These are phyloP conservation scores for Millerago galiae DNA, from an alignment of 805 yeast species.

Conservation along the genomic window DNA sequence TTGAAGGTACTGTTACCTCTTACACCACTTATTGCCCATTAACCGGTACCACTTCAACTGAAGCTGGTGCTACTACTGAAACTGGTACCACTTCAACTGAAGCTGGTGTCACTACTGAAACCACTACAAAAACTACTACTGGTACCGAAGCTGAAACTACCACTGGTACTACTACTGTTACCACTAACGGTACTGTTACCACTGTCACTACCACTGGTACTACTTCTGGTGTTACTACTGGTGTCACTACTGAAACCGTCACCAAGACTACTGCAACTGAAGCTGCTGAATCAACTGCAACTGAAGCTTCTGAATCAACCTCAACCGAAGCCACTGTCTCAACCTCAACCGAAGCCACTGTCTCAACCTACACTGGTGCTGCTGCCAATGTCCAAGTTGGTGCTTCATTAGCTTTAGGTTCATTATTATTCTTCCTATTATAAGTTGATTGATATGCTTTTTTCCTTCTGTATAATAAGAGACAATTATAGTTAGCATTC, in stretches of 20 bases:
- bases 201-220: slow-evolving; percentile 5
- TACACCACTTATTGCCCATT: slow-evolving; percentile 23
- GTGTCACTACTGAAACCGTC: background rate
- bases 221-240: slow-evolving; percentile 11
- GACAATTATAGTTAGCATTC: background rate
- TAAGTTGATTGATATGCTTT: slow-evolving; percentile 10
- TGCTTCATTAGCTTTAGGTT: slow-evolving; percentile 24
- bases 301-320: too few species aligned
- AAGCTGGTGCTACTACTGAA: slow-evolving; percentile 9
- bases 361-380: slow-evolving; percentile 14
- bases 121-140: slow-evolving; percentile 5
- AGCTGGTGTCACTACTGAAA: slow-evolving; percentile 2
- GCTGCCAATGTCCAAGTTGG: slow-evolving; percentile 21
- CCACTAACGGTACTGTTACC: slow-evolving; percentile 1
- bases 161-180: slow-evolving; percentile 4
- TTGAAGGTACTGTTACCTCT: slow-evolving; percentile 13
- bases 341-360: slow-evolving; percentile 5
- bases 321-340: background rate
- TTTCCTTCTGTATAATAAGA: background rate
- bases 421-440: slow-evolving; percentile 25
- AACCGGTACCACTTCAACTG: slow-evolving; percentile 1
- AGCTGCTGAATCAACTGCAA: slow-evolving; percentile 3
- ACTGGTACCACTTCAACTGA: slow-evolving; percentile 13
- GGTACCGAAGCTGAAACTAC: slow-evolving; percentile 4
- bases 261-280: slow-evolving; percentile 1